These are phyloP conservation scores for Excoecaria cochinchinensis DNA, from an alignment of 345 rosid genomes.

Conservation along the genomic window DNA sequence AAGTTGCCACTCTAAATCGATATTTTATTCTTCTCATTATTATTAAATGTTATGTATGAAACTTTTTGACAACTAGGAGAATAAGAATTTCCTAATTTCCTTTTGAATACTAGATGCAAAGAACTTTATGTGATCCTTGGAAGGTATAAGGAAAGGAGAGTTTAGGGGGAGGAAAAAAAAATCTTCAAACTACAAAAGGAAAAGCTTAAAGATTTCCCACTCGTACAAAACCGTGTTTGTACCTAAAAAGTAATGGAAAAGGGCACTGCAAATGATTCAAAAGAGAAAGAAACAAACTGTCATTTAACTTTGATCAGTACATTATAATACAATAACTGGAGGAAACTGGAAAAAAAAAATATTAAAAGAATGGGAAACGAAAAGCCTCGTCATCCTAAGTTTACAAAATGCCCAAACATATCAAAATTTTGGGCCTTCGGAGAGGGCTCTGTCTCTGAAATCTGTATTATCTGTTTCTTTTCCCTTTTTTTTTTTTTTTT, in stretches of 20 bases:
- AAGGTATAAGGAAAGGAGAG: neutral
- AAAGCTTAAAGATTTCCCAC: neutral
- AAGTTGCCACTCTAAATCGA: neutral
- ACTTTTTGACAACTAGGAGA: constrained; percentile 9
- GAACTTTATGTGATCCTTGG: neutral
- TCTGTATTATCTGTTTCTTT: constrained; percentile 14
- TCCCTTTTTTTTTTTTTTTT: neutral
- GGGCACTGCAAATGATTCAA: neutral
- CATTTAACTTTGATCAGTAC: constrained; percentile 7
- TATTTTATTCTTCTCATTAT: constrained; percentile 9
- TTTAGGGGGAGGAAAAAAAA: neutral
- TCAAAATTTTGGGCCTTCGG: constrained; percentile 52
- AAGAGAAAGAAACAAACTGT: neutral
- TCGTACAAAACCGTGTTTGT: neutral
- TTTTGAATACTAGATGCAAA: neutral
- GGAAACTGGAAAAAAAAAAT: constrained; percentile 7
- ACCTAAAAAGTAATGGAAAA: neutral
- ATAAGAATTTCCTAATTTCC: neutral
- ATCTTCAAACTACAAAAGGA: neutral
- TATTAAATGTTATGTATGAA: constrained; percentile 8
- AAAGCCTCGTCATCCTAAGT: constrained; percentile 59
- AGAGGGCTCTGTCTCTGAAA: constrained; percentile 49
- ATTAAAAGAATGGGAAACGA: constrained; percentile 32
- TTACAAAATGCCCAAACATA: constrained; percentile 49
- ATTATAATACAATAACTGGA: constrained; percentile 19